phyloP scores from a whole-genome alignment of 305 asterid species.

The Plantago rigida region DNA sequence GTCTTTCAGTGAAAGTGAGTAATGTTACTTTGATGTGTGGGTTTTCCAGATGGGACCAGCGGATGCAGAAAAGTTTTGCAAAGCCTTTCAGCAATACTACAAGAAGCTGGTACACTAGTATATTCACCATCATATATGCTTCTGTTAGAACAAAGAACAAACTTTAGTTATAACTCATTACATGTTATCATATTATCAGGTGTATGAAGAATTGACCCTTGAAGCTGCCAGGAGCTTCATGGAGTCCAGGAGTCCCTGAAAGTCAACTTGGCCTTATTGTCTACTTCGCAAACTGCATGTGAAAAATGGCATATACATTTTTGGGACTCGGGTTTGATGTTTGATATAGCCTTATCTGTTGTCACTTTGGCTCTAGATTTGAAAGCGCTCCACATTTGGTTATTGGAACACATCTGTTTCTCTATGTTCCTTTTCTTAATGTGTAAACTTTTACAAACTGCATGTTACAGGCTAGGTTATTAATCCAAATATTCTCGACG shows the following conservation, averaged over 20 bases:
- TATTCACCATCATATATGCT: constrained; percentile 8
- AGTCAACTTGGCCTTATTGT: background rate
- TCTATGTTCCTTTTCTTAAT: too few relatives aligned
- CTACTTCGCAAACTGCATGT: background rate
- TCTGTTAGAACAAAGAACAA: background rate
- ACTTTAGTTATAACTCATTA: background rate
- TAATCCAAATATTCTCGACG: too few relatives aligned
- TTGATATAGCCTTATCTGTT: too few relatives aligned
- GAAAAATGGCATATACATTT: background rate
- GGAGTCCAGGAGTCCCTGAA: constrained; percentile 29
- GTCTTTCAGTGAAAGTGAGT: constrained; percentile 4
- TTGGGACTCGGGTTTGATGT: too few relatives aligned
- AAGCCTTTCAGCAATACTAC: constrained; percentile 32
- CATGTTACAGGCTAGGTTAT: too few relatives aligned
- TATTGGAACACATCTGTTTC: too few relatives aligned
- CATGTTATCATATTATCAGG: constrained; percentile 37
- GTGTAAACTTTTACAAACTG: too few relatives aligned
- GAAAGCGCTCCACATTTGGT: too few relatives aligned
- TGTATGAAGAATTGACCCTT: constrained; percentile 55
- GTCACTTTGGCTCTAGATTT: too few relatives aligned
- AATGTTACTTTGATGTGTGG: constrained; percentile 14
- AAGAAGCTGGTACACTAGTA: constrained; percentile 56
- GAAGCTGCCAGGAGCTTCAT: constrained; percentile 60
- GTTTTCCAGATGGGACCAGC: constrained; percentile 53
- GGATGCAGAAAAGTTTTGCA: constrained; percentile 1